Conservation (phyloP, 164 flowering plant species). For the Vitis vinifera region DNA sequence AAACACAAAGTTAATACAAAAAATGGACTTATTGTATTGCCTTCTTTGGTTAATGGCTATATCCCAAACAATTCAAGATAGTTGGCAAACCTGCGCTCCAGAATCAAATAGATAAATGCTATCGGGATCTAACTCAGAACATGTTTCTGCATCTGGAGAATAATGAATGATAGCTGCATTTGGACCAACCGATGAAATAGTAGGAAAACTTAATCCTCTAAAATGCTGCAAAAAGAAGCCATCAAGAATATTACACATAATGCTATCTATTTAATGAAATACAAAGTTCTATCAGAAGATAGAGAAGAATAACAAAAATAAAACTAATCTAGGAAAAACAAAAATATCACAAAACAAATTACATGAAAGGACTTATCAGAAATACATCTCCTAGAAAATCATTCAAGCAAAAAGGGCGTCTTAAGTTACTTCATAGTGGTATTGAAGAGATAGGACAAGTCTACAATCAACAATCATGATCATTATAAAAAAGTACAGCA, state of each 20-base stretch:
- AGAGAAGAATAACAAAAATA: no score
- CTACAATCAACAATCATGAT: no score
- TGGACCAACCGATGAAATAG: slow-evolving; percentile 95
- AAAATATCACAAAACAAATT: no score
- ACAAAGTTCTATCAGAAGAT: no score
- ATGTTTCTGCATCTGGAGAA: slow-evolving; percentile 62
- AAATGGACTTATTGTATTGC: slow-evolving; percentile 1
- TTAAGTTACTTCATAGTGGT: no score
- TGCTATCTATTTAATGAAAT: no score
- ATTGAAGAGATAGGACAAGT: no score
- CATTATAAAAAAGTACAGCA: no score
- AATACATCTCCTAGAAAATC: no score
- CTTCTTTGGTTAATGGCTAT: background rate
- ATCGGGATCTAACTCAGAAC: slow-evolving; percentile 86
- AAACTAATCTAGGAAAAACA: background rate
- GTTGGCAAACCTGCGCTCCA: slow-evolving; percentile 84
- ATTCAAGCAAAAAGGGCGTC: no score
- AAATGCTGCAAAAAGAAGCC: slow-evolving; percentile 63
- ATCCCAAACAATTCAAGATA: slow-evolving; percentile 7
- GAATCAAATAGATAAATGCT: slow-evolving; percentile 86
- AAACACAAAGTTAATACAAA: slow-evolving; percentile 2
- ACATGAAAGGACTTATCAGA: no score
- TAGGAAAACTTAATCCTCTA: slow-evolving; percentile 94
- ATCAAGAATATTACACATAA: background rate
- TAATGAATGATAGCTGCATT: slow-evolving; percentile 96